Conservation (phyloP, 2,329 filamentous ascomycete genomes). For the Scedosporium dehoogii region DNA sequence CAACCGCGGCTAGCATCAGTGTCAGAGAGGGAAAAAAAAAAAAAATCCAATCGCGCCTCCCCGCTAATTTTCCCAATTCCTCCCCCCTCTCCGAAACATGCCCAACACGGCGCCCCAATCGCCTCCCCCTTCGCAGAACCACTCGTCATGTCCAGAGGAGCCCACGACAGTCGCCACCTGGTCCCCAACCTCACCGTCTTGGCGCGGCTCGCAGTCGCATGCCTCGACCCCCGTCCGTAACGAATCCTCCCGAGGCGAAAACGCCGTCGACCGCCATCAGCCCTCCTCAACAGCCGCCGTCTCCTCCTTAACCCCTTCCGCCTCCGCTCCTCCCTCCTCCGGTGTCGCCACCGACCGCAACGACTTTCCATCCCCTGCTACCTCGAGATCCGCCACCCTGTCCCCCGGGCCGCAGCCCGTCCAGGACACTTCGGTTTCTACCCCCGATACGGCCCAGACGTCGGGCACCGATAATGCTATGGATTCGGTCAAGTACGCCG, state of each 20-base stretch:
- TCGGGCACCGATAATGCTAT: slow-evolving; percentile 18
- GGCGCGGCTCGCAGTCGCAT: not conserved
- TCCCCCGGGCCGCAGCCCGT: slow-evolving; percentile 29
- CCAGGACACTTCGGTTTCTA: not conserved
- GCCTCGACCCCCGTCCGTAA: not conserved
- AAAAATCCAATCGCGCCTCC: not conserved
- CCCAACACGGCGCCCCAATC: slow-evolving; percentile 9
- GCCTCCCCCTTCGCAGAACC: not conserved
- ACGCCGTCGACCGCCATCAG: not conserved
- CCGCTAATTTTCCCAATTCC: not conserved
- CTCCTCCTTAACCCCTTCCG: not conserved
- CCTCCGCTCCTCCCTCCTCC: not conserved
- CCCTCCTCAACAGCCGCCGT: not conserved
- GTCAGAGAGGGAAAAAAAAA: not conserved
- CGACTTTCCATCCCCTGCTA: slow-evolving; percentile 9
- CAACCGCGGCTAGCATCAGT: not conserved
- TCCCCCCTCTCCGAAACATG: slow-evolving; percentile 1
- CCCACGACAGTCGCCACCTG: not conserved
- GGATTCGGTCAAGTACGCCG: slow-evolving; percentile 11
- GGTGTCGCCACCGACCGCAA: not conserved
- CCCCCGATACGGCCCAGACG: not conserved
- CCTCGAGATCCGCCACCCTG: slow-evolving; percentile 30
- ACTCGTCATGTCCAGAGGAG: slow-evolving; percentile 6
- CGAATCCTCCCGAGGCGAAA: not conserved
- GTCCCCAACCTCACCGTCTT: not conserved